Conservation (phyloP, 306 rosid genomes). For the Cicer cuneatum region DNA sequence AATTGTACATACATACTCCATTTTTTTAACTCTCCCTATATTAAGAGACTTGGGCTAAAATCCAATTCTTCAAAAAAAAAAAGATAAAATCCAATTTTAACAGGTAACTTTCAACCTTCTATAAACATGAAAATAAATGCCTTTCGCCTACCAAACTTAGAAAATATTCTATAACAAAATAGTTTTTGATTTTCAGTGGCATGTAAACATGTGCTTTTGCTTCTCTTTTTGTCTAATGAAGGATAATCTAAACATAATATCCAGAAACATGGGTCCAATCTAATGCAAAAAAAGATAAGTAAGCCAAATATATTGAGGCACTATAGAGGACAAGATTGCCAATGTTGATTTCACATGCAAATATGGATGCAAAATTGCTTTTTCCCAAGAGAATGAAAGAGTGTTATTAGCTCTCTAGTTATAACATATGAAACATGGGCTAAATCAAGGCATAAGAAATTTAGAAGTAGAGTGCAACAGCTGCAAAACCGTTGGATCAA, state of each 20-base stretch:
- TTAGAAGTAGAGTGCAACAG: not conserved
- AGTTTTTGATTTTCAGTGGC: not conserved
- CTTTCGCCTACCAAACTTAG: too few relatives aligned
- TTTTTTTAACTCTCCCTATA: too few relatives aligned
- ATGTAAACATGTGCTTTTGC: not conserved
- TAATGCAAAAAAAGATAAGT: not conserved
- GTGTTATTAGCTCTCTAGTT: not conserved
- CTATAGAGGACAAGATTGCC: too few relatives aligned
- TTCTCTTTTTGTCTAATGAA: not conserved
- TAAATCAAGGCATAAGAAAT: not conserved
- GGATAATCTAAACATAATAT: not conserved
- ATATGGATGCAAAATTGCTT: not conserved
- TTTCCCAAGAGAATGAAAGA: not conserved
- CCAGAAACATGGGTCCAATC: not conserved
- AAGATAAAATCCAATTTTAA: too few relatives aligned
- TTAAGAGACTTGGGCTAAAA: too few relatives aligned
- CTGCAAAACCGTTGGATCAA: not conserved
- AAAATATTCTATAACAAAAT: not conserved
- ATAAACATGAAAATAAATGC: too few relatives aligned
- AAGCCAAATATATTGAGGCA: not conserved
- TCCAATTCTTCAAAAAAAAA: too few relatives aligned
- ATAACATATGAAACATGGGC: not conserved
- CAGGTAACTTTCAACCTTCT: too few relatives aligned
- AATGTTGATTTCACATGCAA: too few relatives aligned
- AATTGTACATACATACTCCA: too few relatives aligned